These are phyloP conservation scores for Fusarium chaquense DNA, from an alignment of 2,329 filamentous ascomycete species.

Conservation along the genomic window DNA sequence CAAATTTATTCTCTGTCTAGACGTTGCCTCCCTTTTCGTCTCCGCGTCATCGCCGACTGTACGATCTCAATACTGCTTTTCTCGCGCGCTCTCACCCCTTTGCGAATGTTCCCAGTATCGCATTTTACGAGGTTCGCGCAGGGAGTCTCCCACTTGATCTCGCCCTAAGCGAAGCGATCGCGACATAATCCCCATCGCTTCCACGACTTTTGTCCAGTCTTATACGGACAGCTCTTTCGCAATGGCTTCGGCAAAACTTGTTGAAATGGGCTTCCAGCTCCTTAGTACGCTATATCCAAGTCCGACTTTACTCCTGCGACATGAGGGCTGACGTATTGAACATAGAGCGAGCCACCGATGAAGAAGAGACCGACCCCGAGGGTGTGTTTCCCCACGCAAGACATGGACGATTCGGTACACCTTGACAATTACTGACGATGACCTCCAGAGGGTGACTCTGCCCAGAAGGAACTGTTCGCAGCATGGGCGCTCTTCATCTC, in stretches of 20 bases:
- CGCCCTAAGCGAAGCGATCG: conserved; percentile 28
- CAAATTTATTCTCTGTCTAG: conserved; percentile 19
- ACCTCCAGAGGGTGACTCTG: conserved; percentile 76
- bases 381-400: conserved; percentile 43
- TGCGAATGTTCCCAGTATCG: conserved; percentile 43
- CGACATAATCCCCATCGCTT: conserved; percentile 7
- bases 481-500: conserved; percentile 98
- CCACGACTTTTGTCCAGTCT: neutral
- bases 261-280: conserved; percentile 50
- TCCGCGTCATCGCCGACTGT: neutral
- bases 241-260: conserved; percentile 45
- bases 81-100: neutral
- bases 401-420: conserved; percentile 2
- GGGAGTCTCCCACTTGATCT: conserved; percentile 39
- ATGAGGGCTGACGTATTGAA: conserved; percentile 40
- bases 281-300: conserved; percentile 46
- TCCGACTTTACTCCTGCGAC: conserved; percentile 6
- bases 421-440: conserved; percentile 36
- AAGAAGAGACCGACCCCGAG: conserved; percentile 53
- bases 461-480: conserved; percentile 92
- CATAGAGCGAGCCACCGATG: conserved; percentile 47
- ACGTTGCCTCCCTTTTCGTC: neutral
- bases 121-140: conserved; percentile 46
- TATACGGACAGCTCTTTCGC: conserved; percentile 14
- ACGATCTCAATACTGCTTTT: conserved; percentile 3